Evolutionary conservation across 768 basidiomycete species (phyloP).

Genomic region (Rhodotorula graminis): DNA sequence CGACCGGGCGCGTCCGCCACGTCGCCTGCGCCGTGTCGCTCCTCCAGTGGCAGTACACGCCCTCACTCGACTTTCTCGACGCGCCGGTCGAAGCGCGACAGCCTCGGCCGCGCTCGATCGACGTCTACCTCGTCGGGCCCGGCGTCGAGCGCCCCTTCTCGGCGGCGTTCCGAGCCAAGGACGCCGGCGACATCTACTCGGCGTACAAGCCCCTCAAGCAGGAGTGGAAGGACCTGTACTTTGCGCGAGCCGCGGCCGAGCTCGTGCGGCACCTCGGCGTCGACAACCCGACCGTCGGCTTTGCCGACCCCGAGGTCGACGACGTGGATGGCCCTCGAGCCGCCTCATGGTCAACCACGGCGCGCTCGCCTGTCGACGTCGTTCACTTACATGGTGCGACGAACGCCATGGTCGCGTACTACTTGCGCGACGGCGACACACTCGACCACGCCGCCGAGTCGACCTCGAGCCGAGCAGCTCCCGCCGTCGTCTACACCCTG

Average conservation of each 20-base stretch:
- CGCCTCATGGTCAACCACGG: background rate
- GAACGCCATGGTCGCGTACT: conserved; percentile 27
- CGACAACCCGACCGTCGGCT: background rate
- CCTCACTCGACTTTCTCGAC: conserved; percentile 15
- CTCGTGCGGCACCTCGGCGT: conserved; percentile 11
- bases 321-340: background rate
- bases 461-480: background rate
- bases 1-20: background rate
- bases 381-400: conserved; percentile 31
- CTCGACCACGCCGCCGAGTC: background rate
- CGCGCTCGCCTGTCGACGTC: conserved; percentile 5
- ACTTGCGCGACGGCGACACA: conserved; percentile 1
- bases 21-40: conserved; percentile 10
- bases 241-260: conserved; percentile 8
- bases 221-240: conserved; percentile 34
- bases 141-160: conserved; percentile 10
- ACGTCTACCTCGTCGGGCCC: conserved; percentile 24
- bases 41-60: conserved; percentile 13
- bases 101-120: background rate
- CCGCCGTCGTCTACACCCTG: conserved; percentile 26
- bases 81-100: background rate
- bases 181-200: conserved; percentile 25
- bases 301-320: background rate
- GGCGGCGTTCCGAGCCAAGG: conserved; percentile 16
- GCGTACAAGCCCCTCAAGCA: conserved; percentile 30